Base-by-base conservation (phyloP, 441 rosid genomes). In the Jatropha multifida region DNA sequence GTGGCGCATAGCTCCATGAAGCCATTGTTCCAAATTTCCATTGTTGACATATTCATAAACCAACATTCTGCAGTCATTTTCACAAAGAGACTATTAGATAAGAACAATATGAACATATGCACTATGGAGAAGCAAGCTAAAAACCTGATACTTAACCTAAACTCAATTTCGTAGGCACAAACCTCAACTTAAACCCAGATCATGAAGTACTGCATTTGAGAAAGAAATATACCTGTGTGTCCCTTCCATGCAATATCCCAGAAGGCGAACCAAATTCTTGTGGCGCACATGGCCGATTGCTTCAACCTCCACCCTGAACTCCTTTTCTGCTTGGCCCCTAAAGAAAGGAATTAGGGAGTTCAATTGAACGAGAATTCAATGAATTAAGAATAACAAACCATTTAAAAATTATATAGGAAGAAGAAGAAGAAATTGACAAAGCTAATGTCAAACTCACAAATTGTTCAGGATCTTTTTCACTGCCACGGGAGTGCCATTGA, bases 321-420 rank as follows among this genome's bases (percentile, higher is more conserved):
- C 99, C 85, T 93, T 95, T 83, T 95, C 99, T 55, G 99, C 99
- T 83, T 95, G 98, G 78, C 99, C 98, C 85, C 99, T 95, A 67
- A 68, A 68, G 76, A 42, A 23, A 49, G 75, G 52, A 66, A 17
- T 71, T 10, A 44, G 61, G 72, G 67, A 63, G 44, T 64, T 73
- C 54, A 51, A 38, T 52, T 8, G 60, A 56, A 65, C 3, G 73
- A 72, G 20, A 76, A 74, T 71, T 26, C 52, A 32, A 65, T 44
- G 27, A 44, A 73, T 55, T 9, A 73, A 60, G 42, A 69, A 67
- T 32, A 52, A 23, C 23, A 27, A 37, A 32, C 6, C 42, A 46
- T 9, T 49, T 23, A 5, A 18, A 61, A 14, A 32, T 18, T n/a
- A 59, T 10, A 8, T 64, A 54, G 7, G 32, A 40, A 41, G n/a